phyloP scores from a whole-genome alignment of 78 protist species.

The Andalucia godoyi region DNA sequence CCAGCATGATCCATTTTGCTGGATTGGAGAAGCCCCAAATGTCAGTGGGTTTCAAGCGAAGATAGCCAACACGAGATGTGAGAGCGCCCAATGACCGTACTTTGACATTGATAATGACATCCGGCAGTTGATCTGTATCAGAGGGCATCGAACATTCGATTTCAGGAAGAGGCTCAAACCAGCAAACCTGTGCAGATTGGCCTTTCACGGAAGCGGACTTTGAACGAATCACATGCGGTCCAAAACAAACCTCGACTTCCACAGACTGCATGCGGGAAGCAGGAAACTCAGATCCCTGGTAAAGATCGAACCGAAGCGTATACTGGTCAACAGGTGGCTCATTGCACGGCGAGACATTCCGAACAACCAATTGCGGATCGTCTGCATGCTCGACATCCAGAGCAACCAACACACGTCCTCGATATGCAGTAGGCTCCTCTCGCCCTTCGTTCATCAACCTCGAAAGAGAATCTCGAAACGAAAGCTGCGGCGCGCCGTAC shows the following conservation, averaged over 20 bases:
- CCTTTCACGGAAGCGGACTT: neutral
- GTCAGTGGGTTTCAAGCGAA: neutral
- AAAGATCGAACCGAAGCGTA: conserved; percentile 2
- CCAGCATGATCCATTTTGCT: conserved; percentile 8
- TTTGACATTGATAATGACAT: neutral
- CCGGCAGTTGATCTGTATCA: conserved; percentile 3
- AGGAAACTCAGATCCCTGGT: neutral
- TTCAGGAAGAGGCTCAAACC: conserved; percentile 5
- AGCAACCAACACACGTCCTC: conserved; percentile 17
- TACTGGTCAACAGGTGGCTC: neutral
- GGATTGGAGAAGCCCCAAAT: neutral
- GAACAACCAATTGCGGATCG: neutral
- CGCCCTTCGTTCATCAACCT: neutral
- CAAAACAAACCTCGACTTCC: conserved; percentile 2
- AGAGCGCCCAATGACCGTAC: neutral
- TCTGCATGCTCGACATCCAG: conserved; percentile 2
- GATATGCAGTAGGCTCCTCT: neutral
- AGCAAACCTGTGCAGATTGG: neutral
- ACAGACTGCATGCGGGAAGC: neutral
- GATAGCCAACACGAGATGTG: neutral
- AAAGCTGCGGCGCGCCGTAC: conserved; percentile 12
- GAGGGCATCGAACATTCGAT: neutral
- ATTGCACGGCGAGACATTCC: neutral
- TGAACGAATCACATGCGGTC: neutral
- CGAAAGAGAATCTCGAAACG: neutral